A percentile compares a stretch with the other conserved stretches of the same genome.
Conservation (phyloP, 768 basidiomycete species). For the Lyophyllum semitale region DNA sequence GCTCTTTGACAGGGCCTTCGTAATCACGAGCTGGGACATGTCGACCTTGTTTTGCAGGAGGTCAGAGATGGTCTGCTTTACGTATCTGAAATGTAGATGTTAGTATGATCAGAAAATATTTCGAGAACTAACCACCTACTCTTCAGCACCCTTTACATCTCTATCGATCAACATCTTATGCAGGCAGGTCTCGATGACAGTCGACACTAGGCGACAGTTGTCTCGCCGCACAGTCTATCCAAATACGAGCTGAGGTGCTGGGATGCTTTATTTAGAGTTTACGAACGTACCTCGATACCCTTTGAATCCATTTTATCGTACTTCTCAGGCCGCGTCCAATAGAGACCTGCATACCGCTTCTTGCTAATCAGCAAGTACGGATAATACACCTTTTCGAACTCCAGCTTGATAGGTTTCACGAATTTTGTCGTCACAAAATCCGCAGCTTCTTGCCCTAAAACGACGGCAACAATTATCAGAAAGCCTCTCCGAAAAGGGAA, state of each 20-base stretch:
- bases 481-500: not conserved
- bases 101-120: not conserved
- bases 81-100: slow-evolving; percentile 59
- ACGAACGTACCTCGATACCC: slow-evolving; percentile 84
- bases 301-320: slow-evolving; percentile 99
- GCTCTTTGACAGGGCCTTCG: slow-evolving; percentile 91
- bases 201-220: slow-evolving; percentile 97
- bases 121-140: slow-evolving; percentile 43
- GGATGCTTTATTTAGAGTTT: not conserved
- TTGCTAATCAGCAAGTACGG: slow-evolving; percentile 98
- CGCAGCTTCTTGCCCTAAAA: slow-evolving; percentile 86
- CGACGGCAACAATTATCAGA: slow-evolving; percentile 2
- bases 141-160: slow-evolving; percentile 91
- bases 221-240: slow-evolving; percentile 95
- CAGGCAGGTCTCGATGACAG: slow-evolving; percentile 96
- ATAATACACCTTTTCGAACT: slow-evolving; percentile 99
- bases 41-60: slow-evolving; percentile 95
- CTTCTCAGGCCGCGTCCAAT: slow-evolving; percentile 95
- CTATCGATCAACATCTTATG: slow-evolving; percentile 97
- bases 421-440: slow-evolving; percentile 90
- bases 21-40: slow-evolving; percentile 99
- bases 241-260: not conserved
- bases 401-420: slow-evolving; percentile 94
- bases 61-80: slow-evolving; percentile 91
- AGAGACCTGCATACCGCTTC: slow-evolving; percentile 97